Evolutionary conservation across 2,329 filamentous ascomycete species (phyloP), one percentile per base, ranked within the genome.

Genomic region (Pseudogymnoascus sp.): DNA sequence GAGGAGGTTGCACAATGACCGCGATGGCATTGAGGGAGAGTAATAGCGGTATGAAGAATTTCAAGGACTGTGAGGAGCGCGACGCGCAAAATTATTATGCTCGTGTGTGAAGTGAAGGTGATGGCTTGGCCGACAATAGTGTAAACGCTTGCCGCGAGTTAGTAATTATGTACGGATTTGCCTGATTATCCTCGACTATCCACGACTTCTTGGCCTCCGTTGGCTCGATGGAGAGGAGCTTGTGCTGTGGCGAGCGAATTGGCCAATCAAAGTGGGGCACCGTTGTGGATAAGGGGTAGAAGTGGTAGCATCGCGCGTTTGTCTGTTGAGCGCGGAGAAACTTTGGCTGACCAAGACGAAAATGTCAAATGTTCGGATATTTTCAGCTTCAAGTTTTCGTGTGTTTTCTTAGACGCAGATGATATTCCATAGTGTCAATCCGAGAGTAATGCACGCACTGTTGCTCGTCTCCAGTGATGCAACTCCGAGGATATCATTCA

Each of bases 1-100:
- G 48, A 55, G n/a, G 48, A 55, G 48, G 48, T 55, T 55, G 48
- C 48, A 55, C 48, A 55, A 55, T 55, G 15, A 33, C 48, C 29
- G 29, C 48, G 48, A 55, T 55, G 48, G 48, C 48, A 55, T 55
- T 33, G 48, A 55, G 48, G 48, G 15, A 33, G 48, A 55, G n/a
- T 33, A 55, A 55, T 21, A 55, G 10, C 29, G 48, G 48, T 55
- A 55, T 18, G 29, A 55, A 55, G 48, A 29, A 55, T 55, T 55
- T 29, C 21, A 55, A 55, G 29, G 35, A 55, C 15, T 55, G 29
- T 33, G 13, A 33, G 29, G n/a, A 55, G 48, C 48, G 48, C 48
- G 48, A 55, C 48, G 29, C 48, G 48, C 48, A 55, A 55, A 55
- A 55, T 18, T 21, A 29, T 55, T 55, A 55, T 55, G 48, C 15